A percentile compares a stretch with the other conserved stretches of the same genome.
Evolutionary conservation across 108 stramenopile species (phyloP).

Genomic region (Nitzschia sp.): DNA sequence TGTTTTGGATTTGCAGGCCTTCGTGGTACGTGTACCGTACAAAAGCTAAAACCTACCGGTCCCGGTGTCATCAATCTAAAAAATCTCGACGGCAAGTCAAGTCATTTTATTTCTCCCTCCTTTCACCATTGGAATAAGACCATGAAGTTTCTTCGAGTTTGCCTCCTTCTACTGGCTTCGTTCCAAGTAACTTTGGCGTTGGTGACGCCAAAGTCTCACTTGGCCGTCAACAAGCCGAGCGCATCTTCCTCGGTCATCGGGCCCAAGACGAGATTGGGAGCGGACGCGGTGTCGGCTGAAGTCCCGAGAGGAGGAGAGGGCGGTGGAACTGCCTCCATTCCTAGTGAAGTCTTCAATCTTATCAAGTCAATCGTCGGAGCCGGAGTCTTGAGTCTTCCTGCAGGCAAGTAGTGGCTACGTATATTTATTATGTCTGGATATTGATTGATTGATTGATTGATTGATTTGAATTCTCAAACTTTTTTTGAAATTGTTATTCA

Average conservation of each 20-base stretch:
- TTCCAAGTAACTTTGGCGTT: not conserved
- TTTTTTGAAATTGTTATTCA: not conserved
- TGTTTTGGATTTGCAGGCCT: not conserved
- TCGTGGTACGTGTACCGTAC: no score
- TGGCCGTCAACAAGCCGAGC: not conserved
- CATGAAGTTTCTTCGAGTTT: not conserved
- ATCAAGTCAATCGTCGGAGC: conserved; percentile 93
- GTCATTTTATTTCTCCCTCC: no score
- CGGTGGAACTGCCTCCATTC: conserved; percentile 73
- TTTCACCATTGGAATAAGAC: no score
- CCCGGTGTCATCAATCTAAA: no score
- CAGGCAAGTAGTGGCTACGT: conserved; percentile 81
- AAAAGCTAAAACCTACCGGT: no score
- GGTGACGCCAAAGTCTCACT: not conserved
- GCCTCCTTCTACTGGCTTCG: not conserved
- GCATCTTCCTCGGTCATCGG: conserved; percentile 9
- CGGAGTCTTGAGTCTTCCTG: conserved; percentile 92
- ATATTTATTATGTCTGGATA: no score
- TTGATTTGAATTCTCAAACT: no score
- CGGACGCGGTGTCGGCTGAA: conserved; percentile 19
- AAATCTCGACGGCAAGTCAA: no score
- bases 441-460: no score
- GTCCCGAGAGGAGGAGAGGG: conserved; percentile 27
- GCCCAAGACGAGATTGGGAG: not conserved
- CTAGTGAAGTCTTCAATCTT: conserved; percentile 90